Base-by-base conservation (phyloP, 148 eudicot genomes). In the Chenopodium berlandieri region DNA sequence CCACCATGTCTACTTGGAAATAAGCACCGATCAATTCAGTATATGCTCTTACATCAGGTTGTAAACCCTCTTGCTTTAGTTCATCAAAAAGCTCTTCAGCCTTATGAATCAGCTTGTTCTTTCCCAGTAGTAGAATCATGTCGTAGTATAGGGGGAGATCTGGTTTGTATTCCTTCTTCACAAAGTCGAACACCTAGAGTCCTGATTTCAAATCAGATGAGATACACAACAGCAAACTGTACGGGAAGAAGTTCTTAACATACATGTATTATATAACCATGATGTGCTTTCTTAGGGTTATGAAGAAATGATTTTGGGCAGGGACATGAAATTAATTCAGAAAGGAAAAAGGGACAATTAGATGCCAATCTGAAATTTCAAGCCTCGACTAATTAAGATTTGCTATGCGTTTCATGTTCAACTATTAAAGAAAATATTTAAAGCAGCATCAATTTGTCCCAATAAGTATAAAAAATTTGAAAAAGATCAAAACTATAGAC, bases 21-120 rank as follows among this genome's bases (percentile, higher is more conserved):
- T 92, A 90, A 64, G 89, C 93, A 71, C 96, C 96, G 27, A 92
- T 89, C 80, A 92, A 78, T 84, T 92, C 93, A 7, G 92, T 86
- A 81, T 86, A 90, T n/a, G 91, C 90, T 69, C 96, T 84, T 27
- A 90, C 83, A 76, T 90, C 90, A 30, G 96, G 92, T 64, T 87
- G 78, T 37, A 91, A 79, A 13, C 96, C 92, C 85, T 92, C 96
- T 64, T 81, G 81, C 81, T 75, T 82, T 54, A 92, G 54, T 86
- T 89, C 90, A 50, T 78, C 73, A 75, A 92, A 88, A 80, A 90
- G 83, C 31, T 88, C 86, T 75, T 89, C 91, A 16, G 88, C 93
- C 82, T 76, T 81, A 34, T 87, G 81, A 80, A 88, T 83, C 82
- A 83, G 76, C 76, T 86, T 86, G 84, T 91, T 89, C 87, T 89